Base-by-base conservation (phyloP, 2,329 filamentous ascomycete genomes). In the Aspergillus udagawae region DNA sequence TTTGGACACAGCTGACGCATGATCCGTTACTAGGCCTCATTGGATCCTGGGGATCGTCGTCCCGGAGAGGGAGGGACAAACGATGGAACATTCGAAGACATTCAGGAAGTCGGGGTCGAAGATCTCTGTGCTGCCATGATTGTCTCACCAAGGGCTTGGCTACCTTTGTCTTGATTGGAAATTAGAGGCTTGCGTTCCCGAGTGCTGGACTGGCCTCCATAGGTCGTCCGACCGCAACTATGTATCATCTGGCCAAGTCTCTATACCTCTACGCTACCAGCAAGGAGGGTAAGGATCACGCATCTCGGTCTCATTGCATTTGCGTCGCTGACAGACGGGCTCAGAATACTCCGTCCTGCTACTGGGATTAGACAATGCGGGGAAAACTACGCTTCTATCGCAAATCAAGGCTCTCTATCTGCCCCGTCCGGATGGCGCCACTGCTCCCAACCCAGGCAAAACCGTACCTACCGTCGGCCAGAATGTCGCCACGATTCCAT, bases 391-490 rank as follows among this genome's bases (percentile, higher is more conserved):
- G 27, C 92, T 97, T 72, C 92, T 97, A 77, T 91, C 95, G 73
- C 92, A 97, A 75, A 91, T 97, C 75, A 97, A 96, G 78, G 85
- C 91, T 54, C 83, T 95, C 71, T 96, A 91, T 82, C 74, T 75
- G 50, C 74, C 74, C 21, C 71, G 71, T 53, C 57, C 73, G 23
- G 73, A 75, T 49, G 72, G 72, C 54, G 65, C 76, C 65, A 61
- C 73, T 80, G 53, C 72, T 25, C 70, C 84, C 78, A 73, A 90
- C 79, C 69, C 92, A 60, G 80, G 85, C 65, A 92, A 94, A 73
- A 97, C 93, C 48, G 93, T 97, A 7, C 94, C 94, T 28, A 99
- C 94, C 21, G 93, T 97, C 67, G 94, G 94, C 63, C 94, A 97
- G 75, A 97, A 97, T 77, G 92, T 97, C 63, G 90, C 91, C 61